Conservation (phyloP, 1,284 basidiomycete genomes). For the Paramarasmius palmivorus region DNA sequence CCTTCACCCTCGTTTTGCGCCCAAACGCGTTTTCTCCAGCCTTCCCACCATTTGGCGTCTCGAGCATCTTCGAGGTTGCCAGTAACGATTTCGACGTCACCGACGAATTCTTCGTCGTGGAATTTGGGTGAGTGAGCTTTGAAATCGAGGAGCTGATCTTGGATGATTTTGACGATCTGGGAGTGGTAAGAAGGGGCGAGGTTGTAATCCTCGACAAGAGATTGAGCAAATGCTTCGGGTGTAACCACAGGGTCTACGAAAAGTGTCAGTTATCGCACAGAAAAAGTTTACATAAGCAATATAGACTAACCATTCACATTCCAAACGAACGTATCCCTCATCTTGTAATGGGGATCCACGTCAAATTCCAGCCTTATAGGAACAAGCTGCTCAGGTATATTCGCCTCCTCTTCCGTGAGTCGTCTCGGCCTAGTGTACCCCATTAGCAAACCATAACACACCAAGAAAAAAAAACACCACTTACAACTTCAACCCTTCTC, state of each 20-base stretch:
- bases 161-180: slow-evolving; percentile 82
- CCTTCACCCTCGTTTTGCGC: slow-evolving; percentile 30
- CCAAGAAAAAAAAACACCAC: slow-evolving; percentile 29
- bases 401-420: slow-evolving; percentile 56
- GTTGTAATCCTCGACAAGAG: slow-evolving; percentile 89
- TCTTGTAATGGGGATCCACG: slow-evolving; percentile 79
- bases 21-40: slow-evolving; percentile 61
- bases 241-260: slow-evolving; percentile 80
- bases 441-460: slow-evolving; percentile 9
- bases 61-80: slow-evolving; percentile 29
- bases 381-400: slow-evolving; percentile 78
- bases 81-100: slow-evolving; percentile 23
- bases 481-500: slow-evolving; percentile 75
- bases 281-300: slow-evolving; percentile 2
- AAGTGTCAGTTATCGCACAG: slow-evolving; percentile 3
- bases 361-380: slow-evolving; percentile 96
- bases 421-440: slow-evolving; percentile 55
- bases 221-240: slow-evolving; percentile 88
- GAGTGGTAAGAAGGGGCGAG: slow-evolving; percentile 73
- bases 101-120: slow-evolving; percentile 42
- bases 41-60: slow-evolving; percentile 66
- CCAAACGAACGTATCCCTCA: slow-evolving; percentile 98
- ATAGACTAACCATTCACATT: slow-evolving; percentile 78
- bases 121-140: slow-evolving; percentile 59
- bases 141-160: slow-evolving; percentile 85